Percentiles rank a stretch among this genome's conserved stretches.
Evolutionary conservation across 2,329 filamentous ascomycete species (phyloP).

Genomic region (Simplicillium aogashimaense): DNA sequence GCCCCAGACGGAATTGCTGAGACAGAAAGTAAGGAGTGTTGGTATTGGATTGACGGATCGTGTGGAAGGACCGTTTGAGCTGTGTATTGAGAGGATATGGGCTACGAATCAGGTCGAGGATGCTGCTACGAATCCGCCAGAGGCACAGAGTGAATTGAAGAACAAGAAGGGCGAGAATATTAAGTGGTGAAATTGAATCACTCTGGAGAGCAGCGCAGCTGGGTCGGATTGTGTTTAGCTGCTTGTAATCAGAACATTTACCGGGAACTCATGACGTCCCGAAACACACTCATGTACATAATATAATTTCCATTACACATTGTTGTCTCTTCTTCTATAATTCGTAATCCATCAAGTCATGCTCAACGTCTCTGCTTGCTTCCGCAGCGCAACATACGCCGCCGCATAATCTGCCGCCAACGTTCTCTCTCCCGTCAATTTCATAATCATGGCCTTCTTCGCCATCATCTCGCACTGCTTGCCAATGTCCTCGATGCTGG

Average conservation of each 20-base stretch:
- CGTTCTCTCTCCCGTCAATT: conserved; percentile 53
- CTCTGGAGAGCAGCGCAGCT: too few relatives aligned
- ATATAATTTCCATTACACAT: conserved; percentile 3
- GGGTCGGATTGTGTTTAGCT: too few relatives aligned
- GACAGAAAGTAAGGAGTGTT: conserved; percentile 74
- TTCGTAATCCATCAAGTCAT: conserved; percentile 5
- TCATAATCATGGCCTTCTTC: conserved; percentile 72
- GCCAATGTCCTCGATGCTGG: conserved; percentile 51
- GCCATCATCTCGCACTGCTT: conserved; percentile 70
- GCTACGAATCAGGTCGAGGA: conserved; percentile 57
- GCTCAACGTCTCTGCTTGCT: conserved; percentile 20
- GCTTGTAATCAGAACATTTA: not conserved
- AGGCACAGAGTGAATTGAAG: conserved; percentile 19
- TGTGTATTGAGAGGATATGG: conserved; percentile 81
- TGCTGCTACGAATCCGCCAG: conserved; percentile 10
- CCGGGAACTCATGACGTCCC: not conserved
- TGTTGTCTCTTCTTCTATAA: not conserved
- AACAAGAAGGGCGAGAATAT: conserved; percentile 27
- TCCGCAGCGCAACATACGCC: conserved; percentile 50
- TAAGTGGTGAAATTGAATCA: conserved; percentile 19
- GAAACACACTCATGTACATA: conserved; percentile 2
- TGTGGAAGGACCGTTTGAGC: conserved; percentile 77
- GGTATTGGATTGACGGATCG: conserved; percentile 86
- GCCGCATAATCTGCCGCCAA: conserved; percentile 58
- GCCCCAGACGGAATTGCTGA: conserved; percentile 81